Base-by-base conservation (phyloP, 805 yeast species). In the Wickerhamomyces mucosus region DNA sequence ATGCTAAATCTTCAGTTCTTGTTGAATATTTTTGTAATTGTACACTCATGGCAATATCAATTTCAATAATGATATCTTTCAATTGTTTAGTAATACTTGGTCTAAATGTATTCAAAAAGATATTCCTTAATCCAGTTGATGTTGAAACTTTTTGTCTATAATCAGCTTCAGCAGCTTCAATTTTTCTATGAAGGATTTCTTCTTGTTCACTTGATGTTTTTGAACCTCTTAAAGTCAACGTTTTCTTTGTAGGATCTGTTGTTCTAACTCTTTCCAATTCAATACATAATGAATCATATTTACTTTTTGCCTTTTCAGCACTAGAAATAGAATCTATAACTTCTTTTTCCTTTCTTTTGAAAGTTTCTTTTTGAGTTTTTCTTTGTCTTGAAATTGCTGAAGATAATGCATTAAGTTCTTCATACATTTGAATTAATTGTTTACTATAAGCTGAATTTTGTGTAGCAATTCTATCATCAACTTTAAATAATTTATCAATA, bases 11-110 rank as follows among this genome's bases (percentile, higher is more conserved):
- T 57, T 89, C 97, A 32, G 77, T 72, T 67, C 84, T 80, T 19
- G 89, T 82, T 4, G 96, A 78, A 54, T 79, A 89, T 50, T 86
- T 85, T 46, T 83, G 89, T 34, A 92, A 62, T 56, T 89, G 96
- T 31, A 88, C 73, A 39, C 84, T 74, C 66, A 89, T 62, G 8
- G 96, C 97, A 29, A 84, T 75, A 55, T 92, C 97, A 50, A 84
- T 68, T 55, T 89, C 96, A 40, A 88, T 62, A 35, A 86, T 76
- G 40, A 85, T 62, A 50, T 82, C 78, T 50, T 78, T 81, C 38
- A 92, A 64, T 40, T 74, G 76, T 37, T 72, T 69, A 6, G 84
- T 75, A 24, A 72, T 70, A 35, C 70, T 75, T 7, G 97, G 98
- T 43, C 98, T 71, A 49, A 79, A 80, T 15, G 70, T 65, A 46